Evolutionary conservation across 805 yeast species (phyloP).

Genomic region (Kazachstania africana): DNA sequence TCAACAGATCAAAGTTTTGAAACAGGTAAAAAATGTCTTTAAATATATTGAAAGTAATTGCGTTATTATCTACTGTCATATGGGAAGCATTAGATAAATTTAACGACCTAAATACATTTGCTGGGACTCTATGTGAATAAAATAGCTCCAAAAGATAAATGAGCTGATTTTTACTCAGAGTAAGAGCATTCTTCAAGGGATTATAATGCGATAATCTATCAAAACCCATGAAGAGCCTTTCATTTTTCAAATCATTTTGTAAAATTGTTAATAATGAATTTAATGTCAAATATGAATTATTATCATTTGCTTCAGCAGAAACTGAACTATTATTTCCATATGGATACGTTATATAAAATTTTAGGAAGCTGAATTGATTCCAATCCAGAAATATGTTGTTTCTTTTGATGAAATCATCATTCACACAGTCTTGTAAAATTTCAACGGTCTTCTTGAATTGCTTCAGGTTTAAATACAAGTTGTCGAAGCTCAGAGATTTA

Average conservation of each 20-base stretch:
- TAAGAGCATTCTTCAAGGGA: constrained; percentile 18
- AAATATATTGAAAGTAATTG: constrained; percentile 27
- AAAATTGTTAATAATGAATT: constrained; percentile 31
- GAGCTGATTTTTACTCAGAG: constrained; percentile 28
- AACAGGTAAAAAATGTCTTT: constrained; percentile 31
- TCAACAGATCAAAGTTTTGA: constrained; percentile 30
- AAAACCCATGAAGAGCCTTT: constrained; percentile 26
- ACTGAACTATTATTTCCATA: constrained; percentile 2
- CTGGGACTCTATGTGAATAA: constrained; percentile 30
- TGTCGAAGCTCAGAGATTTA: constrained; percentile 29
- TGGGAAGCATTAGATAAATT: constrained; percentile 20
- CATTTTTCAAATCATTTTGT: constrained; percentile 31
- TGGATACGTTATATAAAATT: constrained; percentile 18
- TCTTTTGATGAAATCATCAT: constrained; percentile 19
- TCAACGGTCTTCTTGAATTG: constrained; percentile 26
- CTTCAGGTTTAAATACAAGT: constrained; percentile 19
- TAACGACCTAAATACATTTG: constrained; percentile 25
- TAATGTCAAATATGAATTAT: constrained; percentile 25
- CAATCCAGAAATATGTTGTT: constrained; percentile 25
- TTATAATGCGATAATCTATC: constrained; percentile 21
- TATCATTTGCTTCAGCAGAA: constrained; percentile 1
- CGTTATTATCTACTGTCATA: constrained; percentile 21
- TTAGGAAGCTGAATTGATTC: constrained; percentile 22
- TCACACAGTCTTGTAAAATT: constrained; percentile 21
- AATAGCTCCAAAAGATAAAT: constrained; percentile 23